Evolutionary conservation across 176 grass and related monocot species (phyloP).

Genomic region (Thinopyrum elongatum): DNA sequence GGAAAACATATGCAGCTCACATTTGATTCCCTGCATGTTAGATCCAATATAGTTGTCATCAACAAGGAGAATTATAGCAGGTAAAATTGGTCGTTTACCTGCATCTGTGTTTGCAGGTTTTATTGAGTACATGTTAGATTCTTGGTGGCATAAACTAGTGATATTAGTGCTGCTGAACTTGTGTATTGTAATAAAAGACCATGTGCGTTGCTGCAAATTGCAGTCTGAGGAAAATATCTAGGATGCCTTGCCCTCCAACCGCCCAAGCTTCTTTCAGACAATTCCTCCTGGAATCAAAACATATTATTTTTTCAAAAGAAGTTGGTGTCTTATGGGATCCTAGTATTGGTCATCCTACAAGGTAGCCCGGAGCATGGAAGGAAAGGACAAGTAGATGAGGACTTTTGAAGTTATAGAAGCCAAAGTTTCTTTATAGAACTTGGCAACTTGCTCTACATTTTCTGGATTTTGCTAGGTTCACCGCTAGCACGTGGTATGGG

Average conservation of each 20-base stretch:
- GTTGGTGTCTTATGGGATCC: slow-evolving; percentile 41
- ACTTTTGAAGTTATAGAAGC: slow-evolving; percentile 56
- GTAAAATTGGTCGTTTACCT: not conserved
- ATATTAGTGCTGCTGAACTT: slow-evolving; percentile 22
- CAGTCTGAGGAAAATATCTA: slow-evolving; percentile 39
- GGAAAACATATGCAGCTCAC: slow-evolving; percentile 24
- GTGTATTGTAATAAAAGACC: slow-evolving; percentile 41
- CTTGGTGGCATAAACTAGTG: slow-evolving; percentile 36
- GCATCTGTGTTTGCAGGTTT: slow-evolving; percentile 4
- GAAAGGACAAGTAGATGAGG: slow-evolving; percentile 51
- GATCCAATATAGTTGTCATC: slow-evolving; percentile 31
- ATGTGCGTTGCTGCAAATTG: slow-evolving; percentile 54
- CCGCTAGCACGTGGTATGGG: slow-evolving; percentile 36
- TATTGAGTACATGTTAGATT: slow-evolving; percentile 32
- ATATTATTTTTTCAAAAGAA: slow-evolving; percentile 35
- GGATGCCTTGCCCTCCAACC: slow-evolving; percentile 33
- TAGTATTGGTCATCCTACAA: slow-evolving; percentile 55
- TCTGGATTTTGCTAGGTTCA: slow-evolving; percentile 47
- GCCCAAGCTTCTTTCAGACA: slow-evolving; percentile 49
- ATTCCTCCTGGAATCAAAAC: slow-evolving; percentile 40
- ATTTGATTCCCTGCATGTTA: slow-evolving; percentile 38
- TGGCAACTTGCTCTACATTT: slow-evolving; percentile 47
- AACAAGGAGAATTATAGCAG: not conserved
- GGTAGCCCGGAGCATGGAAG: slow-evolving; percentile 38
- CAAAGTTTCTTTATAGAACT: slow-evolving; percentile 52